phyloP scores from a whole-genome alignment of 768 basidiomycete species.

The Russula sp. region DNA sequence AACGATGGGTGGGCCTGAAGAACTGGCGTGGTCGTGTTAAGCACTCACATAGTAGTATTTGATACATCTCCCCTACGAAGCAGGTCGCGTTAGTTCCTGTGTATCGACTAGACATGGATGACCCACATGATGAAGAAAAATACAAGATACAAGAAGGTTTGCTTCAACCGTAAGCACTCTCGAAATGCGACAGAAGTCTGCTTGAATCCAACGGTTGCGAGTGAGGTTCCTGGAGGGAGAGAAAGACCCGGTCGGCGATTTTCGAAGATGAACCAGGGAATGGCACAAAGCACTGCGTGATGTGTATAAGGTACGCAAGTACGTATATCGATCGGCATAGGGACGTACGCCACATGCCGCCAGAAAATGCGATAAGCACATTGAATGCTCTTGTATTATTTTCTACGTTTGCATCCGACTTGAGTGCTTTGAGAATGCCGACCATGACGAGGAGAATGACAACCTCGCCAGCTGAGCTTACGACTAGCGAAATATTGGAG shows the following conservation, averaged over 20 bases:
- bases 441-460: constrained; percentile 67
- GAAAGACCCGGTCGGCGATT: constrained; percentile 60
- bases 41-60: constrained; percentile 63
- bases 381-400: constrained; percentile 75
- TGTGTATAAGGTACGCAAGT: background rate
- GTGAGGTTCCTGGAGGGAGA: constrained; percentile 48
- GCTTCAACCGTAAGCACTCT: constrained; percentile 62
- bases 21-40: background rate
- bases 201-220: constrained; percentile 61
- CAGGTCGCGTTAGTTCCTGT: background rate
- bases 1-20: constrained; percentile 2
- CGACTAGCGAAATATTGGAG: constrained; percentile 67
- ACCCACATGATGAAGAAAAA: constrained; percentile 73
- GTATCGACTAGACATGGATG: background rate
- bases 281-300: constrained; percentile 50
- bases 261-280: constrained; percentile 71
- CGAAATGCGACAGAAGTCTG: constrained; percentile 57
- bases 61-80: constrained; percentile 60
- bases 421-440: constrained; percentile 63
- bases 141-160: constrained; percentile 67
- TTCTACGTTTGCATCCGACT: constrained; percentile 53
- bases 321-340: background rate
- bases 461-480: constrained; percentile 66
- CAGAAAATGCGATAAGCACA: constrained; percentile 71
- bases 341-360: constrained; percentile 64